Evolutionary conservation across 2,329 filamentous ascomycete genomes (phyloP).

Genomic region (Aspergillus spinulosporus): DNA sequence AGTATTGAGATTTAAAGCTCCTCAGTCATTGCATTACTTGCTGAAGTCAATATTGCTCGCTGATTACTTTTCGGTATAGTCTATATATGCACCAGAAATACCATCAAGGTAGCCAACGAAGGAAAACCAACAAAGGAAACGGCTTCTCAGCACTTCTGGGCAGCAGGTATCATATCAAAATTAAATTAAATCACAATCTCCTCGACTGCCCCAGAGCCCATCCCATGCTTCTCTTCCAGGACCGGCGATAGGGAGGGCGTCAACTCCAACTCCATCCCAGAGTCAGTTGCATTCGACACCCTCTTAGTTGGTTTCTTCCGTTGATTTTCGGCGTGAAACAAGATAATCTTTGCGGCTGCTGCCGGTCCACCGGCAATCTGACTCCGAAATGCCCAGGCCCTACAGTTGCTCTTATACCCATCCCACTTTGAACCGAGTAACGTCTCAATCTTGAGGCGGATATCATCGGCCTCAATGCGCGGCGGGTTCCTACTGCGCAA

Average conservation of each 20-base stretch:
- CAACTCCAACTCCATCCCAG: background rate
- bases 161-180: background rate
- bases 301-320: background rate
- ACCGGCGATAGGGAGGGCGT: background rate
- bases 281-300: background rate
- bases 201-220: background rate
- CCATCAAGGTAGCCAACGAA: too few species aligned
- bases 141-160: too few species aligned
- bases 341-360: background rate
- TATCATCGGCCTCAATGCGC: background rate
- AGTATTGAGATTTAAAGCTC: too few species aligned
- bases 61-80: too few species aligned
- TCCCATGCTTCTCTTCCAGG: background rate
- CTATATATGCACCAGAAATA: too few species aligned
- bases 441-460: background rate
- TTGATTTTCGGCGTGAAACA: background rate
- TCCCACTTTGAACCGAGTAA: background rate
- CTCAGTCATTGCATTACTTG: too few species aligned
- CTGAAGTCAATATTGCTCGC: too few species aligned
- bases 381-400: background rate
- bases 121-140: too few species aligned
- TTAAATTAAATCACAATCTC: background rate
- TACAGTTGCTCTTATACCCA: background rate
- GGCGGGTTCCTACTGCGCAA: background rate
- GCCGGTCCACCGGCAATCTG: background rate